Evolutionary conservation across 768 basidiomycete genomes (phyloP), one percentile per base, ranked within the genome.

Genomic region (Suillus tomentosus): DNA sequence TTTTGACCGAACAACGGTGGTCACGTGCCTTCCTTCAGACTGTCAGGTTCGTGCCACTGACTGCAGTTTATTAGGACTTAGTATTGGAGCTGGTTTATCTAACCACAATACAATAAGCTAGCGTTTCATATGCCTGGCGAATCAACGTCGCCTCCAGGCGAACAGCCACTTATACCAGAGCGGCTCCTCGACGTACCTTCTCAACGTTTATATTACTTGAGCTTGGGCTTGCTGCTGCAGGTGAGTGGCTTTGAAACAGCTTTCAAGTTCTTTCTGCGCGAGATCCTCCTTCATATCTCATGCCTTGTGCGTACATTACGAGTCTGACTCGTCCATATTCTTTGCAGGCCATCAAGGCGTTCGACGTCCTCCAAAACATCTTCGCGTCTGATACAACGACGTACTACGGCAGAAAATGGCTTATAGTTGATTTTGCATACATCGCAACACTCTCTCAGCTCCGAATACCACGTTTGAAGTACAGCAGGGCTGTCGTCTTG

Each of bases 171-270:
- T 43, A 87, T 96, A 59, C 85, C 93, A 37, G 89, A 92, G 74
- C 83, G 81, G 62, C 87, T 87, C 71, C 68, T 95, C 37, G 90
- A 92, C 71, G 79, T 87, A 5, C 91, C 92, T 24, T 88, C 92
- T 17, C 92, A 94, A 73, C 82, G 95, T 58, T 82, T 92, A 7
- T 93, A 95, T 70, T 84, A 84, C 66, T 80, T 93, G 51, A 90
- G 92, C 65, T 76, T 94, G 31, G 91, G 89, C 9, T 83, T 88
- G 47, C 80, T 94, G 2, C 80, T 91, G 40, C 94, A 95, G 83
- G 94, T 91, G 66, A 62, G 82, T 67, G 22, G 17, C 57, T 24
- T 58, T 31, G 14, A 48, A n/a, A 50, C 40, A 31, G 24, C 0
- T 42, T 58, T 11, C 22, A 58, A 31, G 17, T 58, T 48, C 61